These are phyloP conservation scores for Hypoxylon rickii DNA, from an alignment of 495 filamentous ascomycete species.

Conservation along the genomic window DNA sequence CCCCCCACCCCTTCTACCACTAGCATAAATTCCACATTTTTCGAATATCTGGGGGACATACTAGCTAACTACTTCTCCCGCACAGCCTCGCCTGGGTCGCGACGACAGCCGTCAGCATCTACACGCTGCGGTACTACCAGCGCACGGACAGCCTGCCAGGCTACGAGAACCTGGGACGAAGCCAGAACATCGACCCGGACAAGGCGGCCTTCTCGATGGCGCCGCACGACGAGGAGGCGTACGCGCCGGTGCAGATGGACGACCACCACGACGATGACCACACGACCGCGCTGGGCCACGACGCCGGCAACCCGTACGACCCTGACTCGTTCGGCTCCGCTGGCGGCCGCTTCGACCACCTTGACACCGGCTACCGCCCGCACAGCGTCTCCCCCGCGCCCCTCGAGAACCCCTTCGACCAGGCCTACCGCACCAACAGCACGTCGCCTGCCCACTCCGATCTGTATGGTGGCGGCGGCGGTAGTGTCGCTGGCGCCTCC, in stretches of 20 bases:
- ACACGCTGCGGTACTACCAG: slow-evolving; percentile 78
- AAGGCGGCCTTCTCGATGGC: slow-evolving; percentile 62
- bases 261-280: slow-evolving; percentile 49
- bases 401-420: slow-evolving; percentile 50
- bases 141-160: slow-evolving; percentile 77
- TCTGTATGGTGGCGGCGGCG: slow-evolving; percentile 44
- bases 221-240: slow-evolving; percentile 59
- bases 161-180: slow-evolving; percentile 59
- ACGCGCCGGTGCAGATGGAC: slow-evolving; percentile 51
- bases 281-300: too few relatives aligned
- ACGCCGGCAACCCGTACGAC: slow-evolving; percentile 29
- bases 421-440: slow-evolving; percentile 40
- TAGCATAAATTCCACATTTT: slow-evolving; percentile 4
- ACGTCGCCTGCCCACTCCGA: slow-evolving; percentile 31
- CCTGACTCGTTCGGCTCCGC: slow-evolving; percentile 41
- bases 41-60: too few relatives aligned
- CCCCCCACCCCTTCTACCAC: background rate
- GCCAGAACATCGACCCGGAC: slow-evolving; percentile 60
- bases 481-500: too few relatives aligned
- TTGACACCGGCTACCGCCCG: slow-evolving; percentile 39
- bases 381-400: slow-evolving; percentile 39
- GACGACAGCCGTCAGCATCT: slow-evolving; percentile 75
- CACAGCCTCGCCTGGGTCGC: slow-evolving; percentile 77
- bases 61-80: too few relatives aligned
- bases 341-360: slow-evolving; percentile 34